Conservation (phyloP, 805 yeast genomes). For the Helenozyma baotianmanensis region DNA sequence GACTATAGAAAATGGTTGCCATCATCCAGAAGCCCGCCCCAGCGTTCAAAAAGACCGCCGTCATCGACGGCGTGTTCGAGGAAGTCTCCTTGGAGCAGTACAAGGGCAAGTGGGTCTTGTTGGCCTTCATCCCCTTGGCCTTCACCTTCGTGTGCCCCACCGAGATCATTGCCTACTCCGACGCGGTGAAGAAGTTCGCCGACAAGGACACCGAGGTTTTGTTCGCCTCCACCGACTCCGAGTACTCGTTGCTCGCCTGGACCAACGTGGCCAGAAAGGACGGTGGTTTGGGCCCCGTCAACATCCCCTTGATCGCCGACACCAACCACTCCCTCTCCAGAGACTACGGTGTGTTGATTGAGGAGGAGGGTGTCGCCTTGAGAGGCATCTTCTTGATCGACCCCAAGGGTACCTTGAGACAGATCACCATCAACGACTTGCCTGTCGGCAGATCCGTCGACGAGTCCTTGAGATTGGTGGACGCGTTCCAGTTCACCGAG, state of each 20-base stretch:
- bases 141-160: slow-evolving; percentile 99
- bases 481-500: slow-evolving; percentile 99
- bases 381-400: slow-evolving; percentile 98
- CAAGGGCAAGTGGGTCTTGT: slow-evolving; percentile 96
- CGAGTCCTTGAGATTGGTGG: slow-evolving; percentile 94
- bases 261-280: slow-evolving; percentile 93
- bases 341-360: slow-evolving; percentile 96
- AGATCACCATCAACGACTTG: slow-evolving; percentile 95
- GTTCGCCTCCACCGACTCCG: slow-evolving; percentile 98
- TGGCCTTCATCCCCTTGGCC: slow-evolving; percentile 97
- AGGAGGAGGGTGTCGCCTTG: slow-evolving; percentile 94
- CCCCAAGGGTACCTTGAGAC: slow-evolving; percentile 93
- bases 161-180: slow-evolving; percentile 97
- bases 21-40: slow-evolving; percentile 96
- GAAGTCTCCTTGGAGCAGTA: slow-evolving; percentile 90
- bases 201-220: slow-evolving; percentile 84
- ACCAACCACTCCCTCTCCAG: slow-evolving; percentile 91
- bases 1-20: slow-evolving; percentile 72
- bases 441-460: slow-evolving; percentile 99
- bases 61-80: slow-evolving; percentile 93
- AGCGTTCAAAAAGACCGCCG: slow-evolving; percentile 93
- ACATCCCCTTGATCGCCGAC: slow-evolving; percentile 94
- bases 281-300: slow-evolving; percentile 95
- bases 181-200: slow-evolving; percentile 84
- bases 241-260: slow-evolving; percentile 97